These are phyloP conservation scores for Wickerhamiella infanticola DNA, from an alignment of 1,139 yeast genomes.

Conservation along the genomic window DNA sequence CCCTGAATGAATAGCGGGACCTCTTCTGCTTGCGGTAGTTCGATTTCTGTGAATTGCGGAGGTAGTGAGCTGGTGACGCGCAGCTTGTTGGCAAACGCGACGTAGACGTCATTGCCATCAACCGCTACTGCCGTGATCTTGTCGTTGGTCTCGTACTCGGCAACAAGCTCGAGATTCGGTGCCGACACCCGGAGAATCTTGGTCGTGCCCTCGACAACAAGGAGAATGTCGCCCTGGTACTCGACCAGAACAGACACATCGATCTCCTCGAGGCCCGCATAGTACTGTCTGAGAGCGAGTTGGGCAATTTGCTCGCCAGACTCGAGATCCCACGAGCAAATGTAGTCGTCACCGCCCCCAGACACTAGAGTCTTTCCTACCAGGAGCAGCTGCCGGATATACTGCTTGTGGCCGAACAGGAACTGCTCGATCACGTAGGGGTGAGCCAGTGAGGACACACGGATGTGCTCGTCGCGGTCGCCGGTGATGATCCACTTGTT, in stretches of 20 bases:
- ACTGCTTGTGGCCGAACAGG: conserved; percentile 78
- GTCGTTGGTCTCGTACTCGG: conserved; percentile 5
- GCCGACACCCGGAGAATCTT: conserved; percentile 45
- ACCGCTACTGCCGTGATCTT: conserved; percentile 6
- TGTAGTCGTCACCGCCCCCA: conserved; percentile 79
- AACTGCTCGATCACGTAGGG: conserved; percentile 64
- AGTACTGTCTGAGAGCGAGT: conserved; percentile 30
- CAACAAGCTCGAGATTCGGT: conserved; percentile 17
- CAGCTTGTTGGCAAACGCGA: conserved; percentile 9
- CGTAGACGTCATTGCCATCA: conserved; percentile 8
- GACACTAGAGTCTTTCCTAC: conserved; percentile 38
- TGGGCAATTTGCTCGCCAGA: conserved; percentile 32
- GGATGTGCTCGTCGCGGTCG: conserved; percentile 93
- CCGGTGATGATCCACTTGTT: conserved; percentile 47
- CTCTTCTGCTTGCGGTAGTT: conserved; percentile 14
- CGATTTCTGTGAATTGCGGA: conserved; percentile 13
- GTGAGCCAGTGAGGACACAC: conserved; percentile 71
- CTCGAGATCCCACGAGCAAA: conserved; percentile 72
- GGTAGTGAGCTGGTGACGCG: not conserved
- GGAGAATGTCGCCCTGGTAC: conserved; percentile 32
- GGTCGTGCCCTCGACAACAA: conserved; percentile 4
- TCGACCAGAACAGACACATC: conserved; percentile 16
- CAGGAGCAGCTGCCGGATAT: conserved; percentile 52
- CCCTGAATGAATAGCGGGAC: conserved; percentile 51
- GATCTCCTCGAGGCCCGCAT: conserved; percentile 27